These are phyloP conservation scores for Coelastrella sp. DNA, from an alignment of 139 green algal species.

Conservation along the genomic window DNA sequence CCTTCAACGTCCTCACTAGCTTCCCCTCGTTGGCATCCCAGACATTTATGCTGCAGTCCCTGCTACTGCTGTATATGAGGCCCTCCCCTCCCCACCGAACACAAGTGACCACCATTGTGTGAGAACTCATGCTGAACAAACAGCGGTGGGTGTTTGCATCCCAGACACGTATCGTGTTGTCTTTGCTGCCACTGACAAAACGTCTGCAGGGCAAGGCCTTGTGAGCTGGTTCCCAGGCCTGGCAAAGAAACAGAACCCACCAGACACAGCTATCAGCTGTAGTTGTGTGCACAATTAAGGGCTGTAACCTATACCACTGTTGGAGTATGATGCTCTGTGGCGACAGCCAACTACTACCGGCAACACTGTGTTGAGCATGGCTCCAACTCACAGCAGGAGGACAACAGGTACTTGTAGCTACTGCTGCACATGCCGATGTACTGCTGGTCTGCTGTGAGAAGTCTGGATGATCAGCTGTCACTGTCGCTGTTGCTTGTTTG, in stretches of 20 bases:
- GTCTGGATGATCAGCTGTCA: background rate
- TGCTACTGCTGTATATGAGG: constrained; percentile 87
- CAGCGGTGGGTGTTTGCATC: constrained; percentile 59
- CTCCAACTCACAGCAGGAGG: too few species aligned
- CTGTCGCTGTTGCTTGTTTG: too few species aligned
- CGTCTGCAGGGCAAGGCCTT: constrained; percentile 73
- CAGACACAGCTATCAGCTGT: background rate
- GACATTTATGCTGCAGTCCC: constrained; percentile 91
- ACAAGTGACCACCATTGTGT: constrained; percentile 74
- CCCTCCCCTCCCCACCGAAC: constrained; percentile 96
- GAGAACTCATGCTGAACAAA: constrained; percentile 55
- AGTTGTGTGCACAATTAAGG: background rate
- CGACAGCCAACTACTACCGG: too few species aligned
- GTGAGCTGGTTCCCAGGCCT: constrained; percentile 96
- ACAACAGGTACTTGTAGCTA: too few species aligned
- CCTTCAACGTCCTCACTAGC: constrained; percentile 83
- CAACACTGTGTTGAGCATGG: too few species aligned
- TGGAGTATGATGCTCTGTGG: too few species aligned
- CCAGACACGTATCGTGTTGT: constrained; percentile 81
- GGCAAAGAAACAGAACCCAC: too few species aligned
- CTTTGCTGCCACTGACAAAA: constrained; percentile 86
- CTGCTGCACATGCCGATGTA: too few species aligned
- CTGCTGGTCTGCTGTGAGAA: too few species aligned
- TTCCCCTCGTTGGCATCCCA: constrained; percentile 89
- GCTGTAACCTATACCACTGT: too few species aligned